Percentiles rank a stretch among this genome's conserved stretches.
These are phyloP conservation scores for Lentinula novae-zelandiae DNA, from an alignment of 1,284 basidiomycete species.

Conservation along the genomic window DNA sequence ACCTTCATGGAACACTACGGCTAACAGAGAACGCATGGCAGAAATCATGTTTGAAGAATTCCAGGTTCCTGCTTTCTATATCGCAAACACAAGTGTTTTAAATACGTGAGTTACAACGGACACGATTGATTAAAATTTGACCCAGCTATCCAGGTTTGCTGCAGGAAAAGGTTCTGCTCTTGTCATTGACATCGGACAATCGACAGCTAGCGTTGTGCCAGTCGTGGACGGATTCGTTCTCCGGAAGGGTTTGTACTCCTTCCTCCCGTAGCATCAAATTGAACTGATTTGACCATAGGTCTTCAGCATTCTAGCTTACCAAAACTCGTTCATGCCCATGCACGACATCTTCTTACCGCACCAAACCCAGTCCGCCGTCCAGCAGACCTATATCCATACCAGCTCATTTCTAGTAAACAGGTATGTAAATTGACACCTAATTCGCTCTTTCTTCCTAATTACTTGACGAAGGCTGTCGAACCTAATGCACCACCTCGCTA, in stretches of 20 bases:
- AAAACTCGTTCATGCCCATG: conserved; percentile 71
- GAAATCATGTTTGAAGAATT: conserved; percentile 98
- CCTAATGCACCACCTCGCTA: conserved; percentile 58
- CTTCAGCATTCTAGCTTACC: conserved; percentile 72
- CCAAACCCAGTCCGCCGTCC: conserved; percentile 45
- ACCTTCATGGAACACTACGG: conserved; percentile 91
- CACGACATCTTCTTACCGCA: conserved; percentile 57
- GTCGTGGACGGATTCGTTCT: conserved; percentile 98
- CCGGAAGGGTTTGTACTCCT: conserved; percentile 68
- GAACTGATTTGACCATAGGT: conserved; percentile 37
- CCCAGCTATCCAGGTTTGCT: conserved; percentile 66
- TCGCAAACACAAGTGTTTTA: conserved; percentile 94
- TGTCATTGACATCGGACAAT: conserved; percentile 91
- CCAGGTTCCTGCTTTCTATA: conserved; percentile 92
- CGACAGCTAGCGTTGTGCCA: conserved; percentile 87
- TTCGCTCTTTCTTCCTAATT: background rate
- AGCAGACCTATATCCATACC: conserved; percentile 76
- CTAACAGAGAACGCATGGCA: conserved; percentile 88
- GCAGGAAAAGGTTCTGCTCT: conserved; percentile 95
- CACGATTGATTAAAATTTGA: background rate
- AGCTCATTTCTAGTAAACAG: conserved; percentile 81
- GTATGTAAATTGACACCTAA: conserved; percentile 31
- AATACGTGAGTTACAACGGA: conserved; percentile 67
- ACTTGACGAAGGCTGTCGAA: conserved; percentile 53
- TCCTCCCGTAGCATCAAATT: conserved; percentile 10